Percentiles rank a stretch among this genome's conserved stretches.
Evolutionary conservation across 345 rosid species (phyloP).

Genomic region (Punica granatum): DNA sequence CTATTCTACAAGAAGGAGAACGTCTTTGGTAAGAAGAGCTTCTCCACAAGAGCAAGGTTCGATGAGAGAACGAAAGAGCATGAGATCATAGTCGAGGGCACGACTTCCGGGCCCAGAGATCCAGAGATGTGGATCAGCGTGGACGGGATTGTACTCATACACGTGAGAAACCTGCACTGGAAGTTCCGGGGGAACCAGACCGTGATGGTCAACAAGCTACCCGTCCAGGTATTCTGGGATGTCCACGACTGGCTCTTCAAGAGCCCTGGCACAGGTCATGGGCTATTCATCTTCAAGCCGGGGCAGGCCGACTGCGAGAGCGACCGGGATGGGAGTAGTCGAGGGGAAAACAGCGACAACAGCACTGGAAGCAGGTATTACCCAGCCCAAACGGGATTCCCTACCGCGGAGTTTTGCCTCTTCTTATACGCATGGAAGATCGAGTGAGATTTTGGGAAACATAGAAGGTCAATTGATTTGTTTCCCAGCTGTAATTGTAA

Average conservation of each 20-base stretch:
- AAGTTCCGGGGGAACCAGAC: slow-evolving; percentile 91
- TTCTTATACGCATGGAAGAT: slow-evolving; percentile 88
- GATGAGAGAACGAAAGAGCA: slow-evolving; percentile 60
- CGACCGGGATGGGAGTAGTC: slow-evolving; percentile 44
- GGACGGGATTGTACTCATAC: slow-evolving; percentile 65
- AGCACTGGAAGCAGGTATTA: slow-evolving; percentile 56
- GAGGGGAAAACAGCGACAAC: slow-evolving; percentile 43
- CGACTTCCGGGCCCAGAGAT: slow-evolving; percentile 44
- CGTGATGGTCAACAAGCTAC: slow-evolving; percentile 65
- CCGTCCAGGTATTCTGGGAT: slow-evolving; percentile 77
- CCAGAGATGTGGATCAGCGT: slow-evolving; percentile 98
- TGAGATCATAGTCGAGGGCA: slow-evolving; percentile 78
- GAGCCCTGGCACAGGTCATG: slow-evolving; percentile 52
- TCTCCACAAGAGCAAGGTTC: slow-evolving; percentile 62
- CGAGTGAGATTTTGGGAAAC: slow-evolving; percentile 29
- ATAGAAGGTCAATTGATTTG: neutral
- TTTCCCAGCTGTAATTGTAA: neutral
- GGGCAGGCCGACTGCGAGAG: slow-evolving; percentile 44
- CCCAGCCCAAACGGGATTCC: slow-evolving; percentile 29
- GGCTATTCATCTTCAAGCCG: slow-evolving; percentile 85
- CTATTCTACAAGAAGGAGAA: slow-evolving; percentile 71
- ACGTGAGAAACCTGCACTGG: slow-evolving; percentile 85
- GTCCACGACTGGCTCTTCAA: slow-evolving; percentile 93
- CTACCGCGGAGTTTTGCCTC: slow-evolving; percentile 60
- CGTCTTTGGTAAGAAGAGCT: slow-evolving; percentile 71